Conservation (phyloP, 2,329 filamentous ascomycete genomes). For the Penicillium hesseltinei region DNA sequence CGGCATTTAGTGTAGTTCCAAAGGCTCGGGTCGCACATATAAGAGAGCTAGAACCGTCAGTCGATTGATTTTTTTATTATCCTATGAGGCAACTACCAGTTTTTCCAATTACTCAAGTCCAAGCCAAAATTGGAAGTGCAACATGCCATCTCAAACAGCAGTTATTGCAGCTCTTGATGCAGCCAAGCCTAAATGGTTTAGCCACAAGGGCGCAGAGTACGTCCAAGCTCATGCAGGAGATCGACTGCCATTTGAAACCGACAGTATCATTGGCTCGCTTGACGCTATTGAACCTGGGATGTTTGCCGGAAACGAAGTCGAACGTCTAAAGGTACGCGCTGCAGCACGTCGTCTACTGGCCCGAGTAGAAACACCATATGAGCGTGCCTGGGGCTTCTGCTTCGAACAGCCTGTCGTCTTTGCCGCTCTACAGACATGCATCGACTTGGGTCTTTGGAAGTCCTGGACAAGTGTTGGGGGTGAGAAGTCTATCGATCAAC, state of each 20-base stretch:
- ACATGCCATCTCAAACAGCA: constrained; percentile 11
- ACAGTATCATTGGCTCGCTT: constrained; percentile 19
- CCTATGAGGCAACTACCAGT: not conserved
- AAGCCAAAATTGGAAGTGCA: not conserved
- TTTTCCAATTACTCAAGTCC: not conserved
- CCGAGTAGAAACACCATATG: constrained; percentile 33
- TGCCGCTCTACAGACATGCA: constrained; percentile 31
- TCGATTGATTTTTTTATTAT: not conserved
- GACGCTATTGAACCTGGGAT: constrained; percentile 17
- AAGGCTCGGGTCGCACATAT: not conserved
- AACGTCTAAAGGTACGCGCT: constrained; percentile 26
- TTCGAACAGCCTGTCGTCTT: constrained; percentile 33
- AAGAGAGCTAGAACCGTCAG: not conserved
- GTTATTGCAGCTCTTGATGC: not conserved
- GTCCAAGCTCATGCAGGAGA: not conserved
- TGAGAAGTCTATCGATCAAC: constrained; percentile 29
- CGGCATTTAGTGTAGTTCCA: not conserved
- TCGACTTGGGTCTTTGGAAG: constrained; percentile 34
- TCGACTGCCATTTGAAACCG: not conserved
- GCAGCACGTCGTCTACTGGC: constrained; percentile 32
- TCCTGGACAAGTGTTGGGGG: constrained; percentile 31
- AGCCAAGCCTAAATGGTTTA: not conserved
- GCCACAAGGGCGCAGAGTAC: not conserved
- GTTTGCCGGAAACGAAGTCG: constrained; percentile 22
- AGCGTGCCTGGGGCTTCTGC: constrained; percentile 33